Percentiles rank a stretch among this genome's conserved stretches.
Conservation (phyloP, 2,329 filamentous ascomycete species). For the Tothia fuscella region DNA sequence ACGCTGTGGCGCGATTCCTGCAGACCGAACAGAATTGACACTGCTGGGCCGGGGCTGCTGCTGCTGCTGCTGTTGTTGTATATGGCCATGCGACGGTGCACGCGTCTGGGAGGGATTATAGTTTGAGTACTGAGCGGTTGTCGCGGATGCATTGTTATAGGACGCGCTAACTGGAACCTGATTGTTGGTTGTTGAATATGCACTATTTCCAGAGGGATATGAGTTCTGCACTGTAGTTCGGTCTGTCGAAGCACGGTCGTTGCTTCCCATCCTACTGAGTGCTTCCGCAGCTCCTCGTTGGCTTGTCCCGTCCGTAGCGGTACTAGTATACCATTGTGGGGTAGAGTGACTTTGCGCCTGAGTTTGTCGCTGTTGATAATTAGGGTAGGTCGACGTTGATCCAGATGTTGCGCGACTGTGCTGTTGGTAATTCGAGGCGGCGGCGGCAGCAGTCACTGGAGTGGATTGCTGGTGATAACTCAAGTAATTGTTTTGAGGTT, state of each 20-base stretch:
- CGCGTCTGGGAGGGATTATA: neutral
- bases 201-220: neutral
- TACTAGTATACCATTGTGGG: conserved; percentile 2
- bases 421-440: neutral
- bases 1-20: conserved; percentile 15
- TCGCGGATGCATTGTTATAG: too few species aligned
- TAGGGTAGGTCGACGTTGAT: neutral
- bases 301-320: neutral
- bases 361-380: neutral
- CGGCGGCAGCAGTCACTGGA: neutral
- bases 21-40: conserved; percentile 15
- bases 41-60: conserved; percentile 7
- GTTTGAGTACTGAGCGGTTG: too few species aligned
- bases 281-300: conserved; percentile 6
- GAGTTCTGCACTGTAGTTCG: neutral
- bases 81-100: neutral
- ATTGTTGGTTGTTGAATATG: neutral
- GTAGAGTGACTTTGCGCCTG: neutral
- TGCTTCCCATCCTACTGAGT: conserved; percentile 5
- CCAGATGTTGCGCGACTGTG: neutral
- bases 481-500: conserved; percentile 4
- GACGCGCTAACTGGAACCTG: neutral
- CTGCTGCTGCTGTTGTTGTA: neutral
- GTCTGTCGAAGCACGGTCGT: neutral
- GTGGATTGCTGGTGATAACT: neutral